A percentile compares a stretch with the other conserved stretches of the same genome.
Conservation (phyloP, 2,329 filamentous ascomycete genomes). For the Phialemoniopsis sp. region DNA sequence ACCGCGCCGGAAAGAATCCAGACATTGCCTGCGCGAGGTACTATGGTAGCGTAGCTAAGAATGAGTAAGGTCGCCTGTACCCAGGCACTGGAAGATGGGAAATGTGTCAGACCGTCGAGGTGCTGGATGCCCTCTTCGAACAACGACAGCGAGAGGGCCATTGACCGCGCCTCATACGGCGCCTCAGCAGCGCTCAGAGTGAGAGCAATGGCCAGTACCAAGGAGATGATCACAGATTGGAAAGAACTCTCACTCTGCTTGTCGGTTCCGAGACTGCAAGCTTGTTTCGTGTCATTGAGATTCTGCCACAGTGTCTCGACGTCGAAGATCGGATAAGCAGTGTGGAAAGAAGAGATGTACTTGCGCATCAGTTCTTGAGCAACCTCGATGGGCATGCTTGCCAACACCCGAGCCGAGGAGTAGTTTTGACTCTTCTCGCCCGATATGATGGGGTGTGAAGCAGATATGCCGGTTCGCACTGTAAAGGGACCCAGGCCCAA, state of each 20-base stretch:
- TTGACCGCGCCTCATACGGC: constrained; percentile 22
- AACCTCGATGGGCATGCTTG: constrained; percentile 11
- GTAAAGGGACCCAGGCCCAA: constrained; percentile 25
- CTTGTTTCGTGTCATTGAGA: constrained; percentile 15
- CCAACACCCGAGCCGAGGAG: constrained; percentile 4
- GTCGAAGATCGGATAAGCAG: constrained; percentile 20
- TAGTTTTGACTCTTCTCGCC: background rate
- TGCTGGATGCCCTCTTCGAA: constrained; percentile 26
- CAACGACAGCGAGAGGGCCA: constrained; percentile 20
- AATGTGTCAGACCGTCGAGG: constrained; percentile 17
- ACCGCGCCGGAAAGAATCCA: constrained; percentile 12
- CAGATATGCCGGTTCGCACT: constrained; percentile 2
- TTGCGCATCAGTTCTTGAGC: constrained; percentile 19
- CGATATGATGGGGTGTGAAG: background rate
- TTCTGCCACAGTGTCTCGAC: constrained; percentile 19
- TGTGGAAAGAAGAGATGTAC: constrained; percentile 21
- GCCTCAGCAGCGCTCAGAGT: constrained; percentile 22
- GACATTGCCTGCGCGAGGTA: constrained; percentile 10
- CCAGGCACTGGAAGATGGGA: constrained; percentile 14
- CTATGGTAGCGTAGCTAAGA: constrained; percentile 10
- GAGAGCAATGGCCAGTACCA: constrained; percentile 23
- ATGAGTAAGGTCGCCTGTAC: constrained; percentile 10
- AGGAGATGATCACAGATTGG: constrained; percentile 23
- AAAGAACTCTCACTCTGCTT: no score
- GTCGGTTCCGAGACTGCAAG: constrained; percentile 12